Percentiles rank a stretch among this genome's conserved stretches.
phyloP scores from a whole-genome alignment of 2,329 filamentous ascomycete genomes.

The Emmonsiellopsis sp. region DNA sequence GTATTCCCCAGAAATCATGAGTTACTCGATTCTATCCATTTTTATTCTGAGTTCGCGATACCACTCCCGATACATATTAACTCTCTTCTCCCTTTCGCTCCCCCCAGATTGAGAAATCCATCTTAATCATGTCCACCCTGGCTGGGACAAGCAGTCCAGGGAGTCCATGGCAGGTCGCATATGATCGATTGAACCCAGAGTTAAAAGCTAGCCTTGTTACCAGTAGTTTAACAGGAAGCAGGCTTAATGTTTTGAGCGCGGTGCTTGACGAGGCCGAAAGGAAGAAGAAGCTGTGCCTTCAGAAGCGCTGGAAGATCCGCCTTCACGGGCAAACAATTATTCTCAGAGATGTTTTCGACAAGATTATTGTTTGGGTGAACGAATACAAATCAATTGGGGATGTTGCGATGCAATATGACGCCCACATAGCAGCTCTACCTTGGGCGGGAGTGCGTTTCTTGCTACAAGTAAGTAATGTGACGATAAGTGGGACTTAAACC shows the following conservation, averaged over 20 bases:
- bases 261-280: neutral
- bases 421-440: no score
- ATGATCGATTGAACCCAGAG: neutral
- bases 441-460: no score
- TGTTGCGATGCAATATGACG: constrained; percentile 8
- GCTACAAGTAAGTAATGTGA: no score
- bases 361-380: constrained; percentile 11
- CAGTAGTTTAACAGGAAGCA: neutral
- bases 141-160: neutral
- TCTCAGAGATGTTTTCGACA: constrained; percentile 6
- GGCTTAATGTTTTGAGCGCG: neutral
- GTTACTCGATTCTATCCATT: no score
- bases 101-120: neutral
- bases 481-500: no score
- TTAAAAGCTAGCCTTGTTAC: neutral
- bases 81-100: no score
- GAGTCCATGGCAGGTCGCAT: neutral
- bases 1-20: no score
- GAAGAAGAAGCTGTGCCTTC: constrained; percentile 1
- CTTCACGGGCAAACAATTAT: constrained; percentile 1
- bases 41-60: no score
- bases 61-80: no score
- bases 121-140: neutral
- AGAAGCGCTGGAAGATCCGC: constrained; percentile 5
- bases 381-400: constrained; percentile 22